Evolutionary conservation across 495 filamentous ascomycete genomes (phyloP).

Genomic region (Penicillium waksmanii): DNA sequence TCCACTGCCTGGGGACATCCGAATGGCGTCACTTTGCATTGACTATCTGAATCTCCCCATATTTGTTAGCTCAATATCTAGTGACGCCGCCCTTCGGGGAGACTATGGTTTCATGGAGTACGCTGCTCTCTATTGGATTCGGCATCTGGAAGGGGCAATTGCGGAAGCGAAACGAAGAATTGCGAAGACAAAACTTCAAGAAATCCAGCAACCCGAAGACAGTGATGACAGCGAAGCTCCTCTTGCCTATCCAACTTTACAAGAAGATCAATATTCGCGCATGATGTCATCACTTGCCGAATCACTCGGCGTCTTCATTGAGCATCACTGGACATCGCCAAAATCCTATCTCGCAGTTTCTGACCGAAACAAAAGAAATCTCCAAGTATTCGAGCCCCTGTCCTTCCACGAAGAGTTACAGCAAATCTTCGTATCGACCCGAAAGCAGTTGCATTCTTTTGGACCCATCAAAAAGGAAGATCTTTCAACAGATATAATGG

Average conservation of each 20-base stretch:
- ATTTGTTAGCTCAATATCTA: not conserved
- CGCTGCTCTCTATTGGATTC: conserved; percentile 6
- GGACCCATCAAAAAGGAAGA: not conserved
- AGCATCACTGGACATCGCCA: conserved; percentile 3
- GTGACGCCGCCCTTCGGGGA: not conserved
- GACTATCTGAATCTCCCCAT: conserved; percentile 7
- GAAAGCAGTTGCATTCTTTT: conserved; percentile 10
- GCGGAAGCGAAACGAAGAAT: conserved; percentile 3
- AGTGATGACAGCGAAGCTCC: not conserved
- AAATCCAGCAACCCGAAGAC: conserved; percentile 3
- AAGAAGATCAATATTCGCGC: not conserved
- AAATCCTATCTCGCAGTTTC: conserved; percentile 4
- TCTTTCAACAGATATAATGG: not conserved
- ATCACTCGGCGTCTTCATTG: conserved; percentile 4
- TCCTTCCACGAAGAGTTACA: conserved; percentile 1
- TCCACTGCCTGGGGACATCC: not conserved
- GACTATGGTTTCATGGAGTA: conserved; percentile 12
- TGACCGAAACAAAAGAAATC: conserved; percentile 1
- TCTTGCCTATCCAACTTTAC: conserved; percentile 4
- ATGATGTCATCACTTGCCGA: conserved; percentile 1
- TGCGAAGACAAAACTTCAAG: not conserved
- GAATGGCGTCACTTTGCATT: conserved; percentile 8
- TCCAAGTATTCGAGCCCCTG: not conserved
- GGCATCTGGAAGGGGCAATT: conserved; percentile 4
- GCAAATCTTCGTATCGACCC: conserved; percentile 5